A percentile compares a stretch with the other conserved stretches of the same genome.
These are phyloP conservation scores for Coffea humblotiana DNA, from an alignment of 305 asterid species.

Conservation along the genomic window DNA sequence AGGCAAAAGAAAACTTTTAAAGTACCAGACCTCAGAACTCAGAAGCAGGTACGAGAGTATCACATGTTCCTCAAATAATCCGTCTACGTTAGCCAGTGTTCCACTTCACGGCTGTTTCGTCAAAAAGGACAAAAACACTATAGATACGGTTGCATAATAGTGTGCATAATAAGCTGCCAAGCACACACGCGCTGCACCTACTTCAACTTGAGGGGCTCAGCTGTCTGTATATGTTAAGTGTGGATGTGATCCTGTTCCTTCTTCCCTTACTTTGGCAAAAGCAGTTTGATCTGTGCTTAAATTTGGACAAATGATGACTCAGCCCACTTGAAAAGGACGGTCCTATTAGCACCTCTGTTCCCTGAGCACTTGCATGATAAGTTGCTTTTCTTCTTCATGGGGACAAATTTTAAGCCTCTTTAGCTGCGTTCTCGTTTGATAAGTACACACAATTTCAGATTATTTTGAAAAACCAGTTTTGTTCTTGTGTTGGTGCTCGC, in stretches of 20 bases:
- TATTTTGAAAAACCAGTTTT: too few relatives aligned
- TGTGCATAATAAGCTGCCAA: neutral
- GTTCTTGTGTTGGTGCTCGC: too few relatives aligned
- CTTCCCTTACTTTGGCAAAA: conserved; percentile 6
- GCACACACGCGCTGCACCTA: neutral
- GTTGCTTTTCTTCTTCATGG: conserved; percentile 1
- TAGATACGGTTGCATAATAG: too few relatives aligned
- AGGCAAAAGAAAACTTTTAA: neutral
- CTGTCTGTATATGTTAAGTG: neutral
- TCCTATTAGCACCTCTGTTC: neutral
- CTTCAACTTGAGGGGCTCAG: neutral
- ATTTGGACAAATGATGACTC: conserved; percentile 15
- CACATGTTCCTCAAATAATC: conserved; percentile 4
- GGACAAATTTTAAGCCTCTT: conserved; percentile 19
- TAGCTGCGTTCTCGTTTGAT: neutral
- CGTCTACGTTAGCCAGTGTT: neutral
- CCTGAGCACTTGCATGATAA: neutral
- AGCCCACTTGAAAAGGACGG: conserved; percentile 31
- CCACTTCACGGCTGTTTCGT: conserved; percentile 7
- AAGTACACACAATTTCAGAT: too few relatives aligned
- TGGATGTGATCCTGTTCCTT: neutral
- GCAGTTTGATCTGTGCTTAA: conserved; percentile 29
- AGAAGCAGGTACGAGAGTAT: neutral
- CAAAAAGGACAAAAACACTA: neutral
- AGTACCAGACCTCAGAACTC: neutral